A percentile compares a stretch with the other conserved stretches of the same genome.
Conservation (phyloP, 2,329 filamentous ascomycete genomes). For the Clonostachys rosea region DNA sequence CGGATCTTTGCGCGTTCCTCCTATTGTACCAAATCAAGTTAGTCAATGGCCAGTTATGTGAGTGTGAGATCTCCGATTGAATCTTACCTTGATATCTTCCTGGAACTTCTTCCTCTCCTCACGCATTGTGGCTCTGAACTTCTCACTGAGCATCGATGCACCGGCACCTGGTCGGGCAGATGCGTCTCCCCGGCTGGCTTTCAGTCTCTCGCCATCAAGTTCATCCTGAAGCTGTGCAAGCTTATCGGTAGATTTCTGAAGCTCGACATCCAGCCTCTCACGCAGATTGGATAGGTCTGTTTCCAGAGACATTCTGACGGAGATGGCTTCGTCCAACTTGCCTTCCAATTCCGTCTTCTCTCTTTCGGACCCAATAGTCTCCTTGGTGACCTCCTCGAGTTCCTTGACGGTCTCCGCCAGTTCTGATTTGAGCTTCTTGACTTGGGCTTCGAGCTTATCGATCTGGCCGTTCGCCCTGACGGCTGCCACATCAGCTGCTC, state of each 20-base stretch:
- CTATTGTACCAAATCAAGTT: conserved; percentile 21
- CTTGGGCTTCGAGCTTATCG: conserved; percentile 37
- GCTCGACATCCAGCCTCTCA: conserved; percentile 33
- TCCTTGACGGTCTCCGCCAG: conserved; percentile 45
- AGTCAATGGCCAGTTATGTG: conserved; percentile 9
- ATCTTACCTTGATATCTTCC: conserved; percentile 43
- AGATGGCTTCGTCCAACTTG: conserved; percentile 31
- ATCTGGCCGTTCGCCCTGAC: conserved; percentile 42
- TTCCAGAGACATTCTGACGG: conserved; percentile 27
- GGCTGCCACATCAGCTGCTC: conserved; percentile 52
- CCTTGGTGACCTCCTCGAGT: conserved; percentile 47
- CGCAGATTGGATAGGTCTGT: conserved; percentile 26
- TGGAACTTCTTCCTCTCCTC: conserved; percentile 54
- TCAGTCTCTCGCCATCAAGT: conserved; percentile 44
- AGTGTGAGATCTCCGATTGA: background rate
- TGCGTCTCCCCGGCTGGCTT: conserved; percentile 25
- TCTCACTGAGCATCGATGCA: conserved; percentile 49
- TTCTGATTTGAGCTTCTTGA: conserved; percentile 45
- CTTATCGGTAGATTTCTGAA: conserved; percentile 25
- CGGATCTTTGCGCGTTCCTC: conserved; percentile 43
- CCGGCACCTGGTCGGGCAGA: conserved; percentile 31
- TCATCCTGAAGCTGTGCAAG: conserved; percentile 41
- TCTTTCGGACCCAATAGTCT: conserved; percentile 43
- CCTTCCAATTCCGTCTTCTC: conserved; percentile 42
- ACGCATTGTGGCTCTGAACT: conserved; percentile 51